A percentile compares a stretch with the other conserved stretches of the same genome.
phyloP scores from a whole-genome alignment of 305 asterid genomes.

The Solanum chacoense region DNA sequence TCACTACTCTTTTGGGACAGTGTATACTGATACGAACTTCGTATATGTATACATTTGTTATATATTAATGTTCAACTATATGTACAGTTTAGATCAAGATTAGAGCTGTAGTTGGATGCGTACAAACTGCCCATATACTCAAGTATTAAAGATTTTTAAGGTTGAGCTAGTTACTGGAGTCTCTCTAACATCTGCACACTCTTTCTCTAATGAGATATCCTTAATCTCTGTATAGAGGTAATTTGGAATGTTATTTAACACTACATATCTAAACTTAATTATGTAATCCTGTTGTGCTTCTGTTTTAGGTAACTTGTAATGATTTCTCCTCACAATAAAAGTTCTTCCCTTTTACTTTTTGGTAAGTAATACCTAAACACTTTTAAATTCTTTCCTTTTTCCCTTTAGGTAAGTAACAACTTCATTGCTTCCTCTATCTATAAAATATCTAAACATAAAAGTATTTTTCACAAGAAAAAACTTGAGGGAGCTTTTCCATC shows the following conservation, averaged over 20 bases:
- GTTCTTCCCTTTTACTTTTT: neutral
- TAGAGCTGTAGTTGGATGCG: neutral
- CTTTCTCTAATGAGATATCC: neutral
- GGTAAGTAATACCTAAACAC: neutral
- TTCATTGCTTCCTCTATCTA: neutral
- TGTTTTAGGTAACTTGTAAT: neutral
- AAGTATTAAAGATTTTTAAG: neutral
- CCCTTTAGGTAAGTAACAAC: neutral
- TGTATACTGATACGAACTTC: neutral
- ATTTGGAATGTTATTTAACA: neutral
- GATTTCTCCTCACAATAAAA: neutral
- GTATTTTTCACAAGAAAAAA: neutral
- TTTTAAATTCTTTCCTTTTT: neutral
- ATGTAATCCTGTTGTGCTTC: neutral
- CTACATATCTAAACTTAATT: neutral
- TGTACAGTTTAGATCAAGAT: neutral
- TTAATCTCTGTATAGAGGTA: neutral
- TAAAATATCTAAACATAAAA: neutral
- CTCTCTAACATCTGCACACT: neutral
- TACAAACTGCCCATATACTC: neutral
- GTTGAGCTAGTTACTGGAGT: neutral
- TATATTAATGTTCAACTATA: neutral
- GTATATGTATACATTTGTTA: neutral
- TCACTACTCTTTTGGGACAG: neutral
- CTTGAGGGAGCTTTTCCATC: neutral